Percentiles rank a stretch among this genome's conserved stretches.
These are phyloP conservation scores for Lyophyllum shimeji DNA, from an alignment of 768 basidiomycete genomes.

Conservation along the genomic window DNA sequence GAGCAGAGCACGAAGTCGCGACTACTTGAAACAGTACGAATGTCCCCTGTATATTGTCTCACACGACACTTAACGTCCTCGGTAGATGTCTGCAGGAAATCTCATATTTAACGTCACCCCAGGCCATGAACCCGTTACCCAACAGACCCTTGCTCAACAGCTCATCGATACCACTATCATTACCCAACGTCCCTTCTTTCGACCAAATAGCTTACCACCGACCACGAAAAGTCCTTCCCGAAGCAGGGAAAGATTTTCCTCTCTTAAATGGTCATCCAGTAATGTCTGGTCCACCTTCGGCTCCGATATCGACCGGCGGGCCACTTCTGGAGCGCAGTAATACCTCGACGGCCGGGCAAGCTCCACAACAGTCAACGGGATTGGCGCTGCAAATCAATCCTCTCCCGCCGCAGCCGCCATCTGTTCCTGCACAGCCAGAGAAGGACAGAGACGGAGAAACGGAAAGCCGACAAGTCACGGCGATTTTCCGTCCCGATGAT, in stretches of 20 bases:
- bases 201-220: slow-evolving; percentile 76
- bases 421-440: slow-evolving; percentile 27
- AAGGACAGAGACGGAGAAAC: slow-evolving; percentile 48
- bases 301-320: slow-evolving; percentile 44
- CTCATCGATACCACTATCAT: slow-evolving; percentile 57
- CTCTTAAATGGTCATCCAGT: slow-evolving; percentile 60
- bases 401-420: slow-evolving; percentile 31
- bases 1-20: slow-evolving; percentile 88
- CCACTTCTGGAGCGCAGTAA: slow-evolving; percentile 53
- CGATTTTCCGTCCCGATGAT: slow-evolving; percentile 87
- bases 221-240: slow-evolving; percentile 78
- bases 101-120: slow-evolving; percentile 93
- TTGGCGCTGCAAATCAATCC: slow-evolving; percentile 28
- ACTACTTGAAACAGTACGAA: slow-evolving; percentile 94
- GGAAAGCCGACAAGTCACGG: slow-evolving; percentile 60
- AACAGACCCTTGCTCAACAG: slow-evolving; percentile 78
- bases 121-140: slow-evolving; percentile 96
- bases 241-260: slow-evolving; percentile 70
- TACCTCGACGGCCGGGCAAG: slow-evolving; percentile 41
- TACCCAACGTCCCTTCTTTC: slow-evolving; percentile 73
- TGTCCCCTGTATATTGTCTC: slow-evolving; percentile 4
- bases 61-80: slow-evolving; percentile 6
- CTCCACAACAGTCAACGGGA: slow-evolving; percentile 28
- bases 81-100: slow-evolving; percentile 94
- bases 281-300: slow-evolving; percentile 51